These are phyloP conservation scores for Paracoccidioides brasiliensis DNA, from an alignment of 2,329 filamentous ascomycete species.

Conservation along the genomic window DNA sequence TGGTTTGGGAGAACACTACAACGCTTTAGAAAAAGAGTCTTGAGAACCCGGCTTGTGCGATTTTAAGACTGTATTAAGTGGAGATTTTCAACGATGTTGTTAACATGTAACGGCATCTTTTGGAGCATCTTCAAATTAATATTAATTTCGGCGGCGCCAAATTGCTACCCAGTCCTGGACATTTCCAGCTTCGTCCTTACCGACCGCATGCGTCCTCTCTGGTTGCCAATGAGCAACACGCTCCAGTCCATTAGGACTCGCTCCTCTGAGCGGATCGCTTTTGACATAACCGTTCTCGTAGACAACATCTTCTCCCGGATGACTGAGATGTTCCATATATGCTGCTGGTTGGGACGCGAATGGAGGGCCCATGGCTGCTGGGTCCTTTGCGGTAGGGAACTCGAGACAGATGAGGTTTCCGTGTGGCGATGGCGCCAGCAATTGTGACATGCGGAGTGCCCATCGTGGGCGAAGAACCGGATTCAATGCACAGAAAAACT, in stretches of 20 bases:
- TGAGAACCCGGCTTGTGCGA: slow-evolving; percentile 10
- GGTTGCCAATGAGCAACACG: slow-evolving; percentile 44
- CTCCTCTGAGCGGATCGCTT: slow-evolving; percentile 35
- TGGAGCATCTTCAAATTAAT: neutral
- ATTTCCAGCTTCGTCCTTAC: slow-evolving; percentile 32
- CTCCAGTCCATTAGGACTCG: slow-evolving; percentile 27
- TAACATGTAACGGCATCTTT: neutral
- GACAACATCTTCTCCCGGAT: slow-evolving; percentile 53
- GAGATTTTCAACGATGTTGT: neutral
- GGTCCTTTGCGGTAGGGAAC: slow-evolving; percentile 61
- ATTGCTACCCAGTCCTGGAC: slow-evolving; percentile 32
- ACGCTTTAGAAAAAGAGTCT: slow-evolving; percentile 53
- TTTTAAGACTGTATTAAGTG: neutral
- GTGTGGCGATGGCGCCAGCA: slow-evolving; percentile 35
- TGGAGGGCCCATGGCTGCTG: slow-evolving; percentile 55
- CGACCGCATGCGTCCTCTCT: slow-evolving; percentile 42
- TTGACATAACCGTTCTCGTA: slow-evolving; percentile 45
- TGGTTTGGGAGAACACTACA: slow-evolving; percentile 93
- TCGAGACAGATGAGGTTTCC: slow-evolving; percentile 55
- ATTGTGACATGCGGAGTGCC: slow-evolving; percentile 42
- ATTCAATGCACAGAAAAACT: slow-evolving; percentile 51
- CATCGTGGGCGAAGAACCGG: slow-evolving; percentile 43
- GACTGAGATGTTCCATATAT: slow-evolving; percentile 57
- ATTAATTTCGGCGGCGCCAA: slow-evolving; percentile 26
- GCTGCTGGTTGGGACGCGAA: slow-evolving; percentile 56